Conservation (phyloP, 2,329 filamentous ascomycete genomes). For the Aspergillus caelatus region DNA sequence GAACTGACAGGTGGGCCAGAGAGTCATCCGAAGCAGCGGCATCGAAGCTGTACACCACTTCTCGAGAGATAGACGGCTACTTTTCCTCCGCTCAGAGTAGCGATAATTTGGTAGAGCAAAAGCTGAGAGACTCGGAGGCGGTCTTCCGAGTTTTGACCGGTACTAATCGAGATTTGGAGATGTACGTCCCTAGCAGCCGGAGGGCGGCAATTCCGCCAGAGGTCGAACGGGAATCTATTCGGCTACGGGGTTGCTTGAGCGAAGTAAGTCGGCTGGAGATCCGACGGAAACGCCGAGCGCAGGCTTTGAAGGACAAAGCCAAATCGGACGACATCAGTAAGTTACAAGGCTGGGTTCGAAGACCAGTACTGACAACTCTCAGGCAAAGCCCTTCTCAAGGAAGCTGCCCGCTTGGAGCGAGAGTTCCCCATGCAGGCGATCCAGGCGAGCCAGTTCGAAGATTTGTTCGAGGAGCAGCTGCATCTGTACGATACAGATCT, state of each 20-base stretch:
- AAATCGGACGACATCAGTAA: slow-evolving; percentile 82
- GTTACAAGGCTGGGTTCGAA: slow-evolving; percentile 22
- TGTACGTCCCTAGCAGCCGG: slow-evolving; percentile 85
- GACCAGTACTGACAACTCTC: slow-evolving; percentile 1
- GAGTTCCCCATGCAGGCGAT: slow-evolving; percentile 83
- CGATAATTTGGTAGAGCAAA: slow-evolving; percentile 73
- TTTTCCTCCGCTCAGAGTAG: slow-evolving; percentile 71
- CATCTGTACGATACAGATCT: slow-evolving; percentile 80
- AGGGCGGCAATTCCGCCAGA: slow-evolving; percentile 77
- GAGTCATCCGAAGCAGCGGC: slow-evolving; percentile 70
- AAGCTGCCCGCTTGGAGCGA: slow-evolving; percentile 82
- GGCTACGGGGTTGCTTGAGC: slow-evolving; percentile 77
- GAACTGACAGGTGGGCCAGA: slow-evolving; percentile 82
- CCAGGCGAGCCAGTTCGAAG: slow-evolving; percentile 86
- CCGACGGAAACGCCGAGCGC: slow-evolving; percentile 75
- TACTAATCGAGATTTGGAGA: slow-evolving; percentile 77
- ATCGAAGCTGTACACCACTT: slow-evolving; percentile 72
- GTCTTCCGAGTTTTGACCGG: slow-evolving; percentile 76
- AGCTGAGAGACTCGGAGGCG: slow-evolving; percentile 74
- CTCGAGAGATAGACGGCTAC: slow-evolving; percentile 82
- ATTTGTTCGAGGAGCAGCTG: slow-evolving; percentile 82
- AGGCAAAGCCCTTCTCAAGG: slow-evolving; percentile 76
- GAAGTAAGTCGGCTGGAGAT: slow-evolving; percentile 84
- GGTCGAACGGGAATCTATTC: slow-evolving; percentile 76
- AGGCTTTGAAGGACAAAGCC: slow-evolving; percentile 75